Percentiles rank a stretch among this genome's conserved stretches.
These are phyloP conservation scores for Tuber borchii DNA, from an alignment of 495 filamentous ascomycete species.

Conservation along the genomic window DNA sequence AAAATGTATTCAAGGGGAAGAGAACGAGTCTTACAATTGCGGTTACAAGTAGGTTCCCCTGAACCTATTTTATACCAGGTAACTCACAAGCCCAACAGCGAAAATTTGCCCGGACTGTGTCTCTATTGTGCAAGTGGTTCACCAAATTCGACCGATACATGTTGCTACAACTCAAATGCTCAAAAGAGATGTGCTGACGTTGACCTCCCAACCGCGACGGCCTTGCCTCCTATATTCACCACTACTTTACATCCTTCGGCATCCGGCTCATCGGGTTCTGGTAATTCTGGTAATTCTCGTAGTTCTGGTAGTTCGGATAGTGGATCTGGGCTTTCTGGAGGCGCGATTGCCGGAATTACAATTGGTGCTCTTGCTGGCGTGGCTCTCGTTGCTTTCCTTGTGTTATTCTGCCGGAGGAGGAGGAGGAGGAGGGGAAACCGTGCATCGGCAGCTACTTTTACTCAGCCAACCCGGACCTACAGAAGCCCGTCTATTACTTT, in stretches of 20 bases:
- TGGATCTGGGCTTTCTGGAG: slow-evolving; percentile 60
- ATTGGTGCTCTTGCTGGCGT: slow-evolving; percentile 70
- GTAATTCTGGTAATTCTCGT: slow-evolving; percentile 10
- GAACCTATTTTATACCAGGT: slow-evolving; percentile 6
- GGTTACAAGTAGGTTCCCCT: slow-evolving; percentile 53
- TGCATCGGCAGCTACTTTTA: slow-evolving; percentile 55
- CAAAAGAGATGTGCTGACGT: slow-evolving; percentile 64
- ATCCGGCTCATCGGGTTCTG: slow-evolving; percentile 45
- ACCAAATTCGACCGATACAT: slow-evolving; percentile 87
- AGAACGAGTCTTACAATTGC: slow-evolving; percentile 82
- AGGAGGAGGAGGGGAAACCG: slow-evolving; percentile 51
- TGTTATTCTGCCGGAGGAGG: slow-evolving; percentile 56
- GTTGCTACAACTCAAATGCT: slow-evolving; percentile 77
- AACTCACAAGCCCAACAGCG: slow-evolving; percentile 42
- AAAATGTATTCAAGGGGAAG: slow-evolving; percentile 64
- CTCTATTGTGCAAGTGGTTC: slow-evolving; percentile 75
- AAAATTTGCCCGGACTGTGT: slow-evolving; percentile 79
- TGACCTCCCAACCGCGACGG: slow-evolving; percentile 64
- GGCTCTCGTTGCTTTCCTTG: slow-evolving; percentile 58
- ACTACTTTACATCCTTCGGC: slow-evolving; percentile 46
- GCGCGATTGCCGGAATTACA: slow-evolving; percentile 83
- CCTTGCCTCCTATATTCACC: slow-evolving; percentile 62
- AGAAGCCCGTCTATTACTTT: slow-evolving; percentile 51
- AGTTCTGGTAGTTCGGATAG: slow-evolving; percentile 4
- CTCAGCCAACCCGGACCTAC: slow-evolving; percentile 76